A percentile compares a stretch with the other conserved stretches of the same genome.
phyloP scores from a whole-genome alignment of 83 land plant species.

The Picea abies region DNA sequence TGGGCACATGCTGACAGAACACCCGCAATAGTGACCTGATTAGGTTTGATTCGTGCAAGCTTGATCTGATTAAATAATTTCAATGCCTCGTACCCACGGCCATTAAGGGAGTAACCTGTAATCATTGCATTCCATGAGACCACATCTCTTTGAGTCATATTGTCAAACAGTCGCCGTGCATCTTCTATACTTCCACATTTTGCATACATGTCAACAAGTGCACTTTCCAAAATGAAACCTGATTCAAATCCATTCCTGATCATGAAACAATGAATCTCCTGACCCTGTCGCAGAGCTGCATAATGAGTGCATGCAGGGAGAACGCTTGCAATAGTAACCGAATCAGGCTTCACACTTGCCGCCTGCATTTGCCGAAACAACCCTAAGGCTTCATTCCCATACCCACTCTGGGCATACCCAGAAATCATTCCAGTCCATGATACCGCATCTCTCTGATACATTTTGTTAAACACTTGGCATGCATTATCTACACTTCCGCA shows the following conservation, averaged over 20 bases:
- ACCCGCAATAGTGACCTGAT: conserved; percentile 48
- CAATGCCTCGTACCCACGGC: conserved; percentile 34
- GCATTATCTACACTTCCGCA: too few relatives aligned
- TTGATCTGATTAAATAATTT: conserved; percentile 45
- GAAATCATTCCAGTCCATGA: conserved; percentile 39
- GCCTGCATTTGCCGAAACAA: conserved; percentile 24
- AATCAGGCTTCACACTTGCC: conserved; percentile 1
- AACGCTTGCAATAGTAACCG: conserved; percentile 16
- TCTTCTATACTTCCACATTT: conserved; percentile 7
- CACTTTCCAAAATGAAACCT: conserved; percentile 44
- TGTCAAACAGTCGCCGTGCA: not conserved
- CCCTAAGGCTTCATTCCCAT: not conserved
- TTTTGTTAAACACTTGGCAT: too few relatives aligned
- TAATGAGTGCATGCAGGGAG: conserved; percentile 21
- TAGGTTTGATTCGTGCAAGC: conserved; percentile 36
- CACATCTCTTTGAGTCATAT: conserved; percentile 38
- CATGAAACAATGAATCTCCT: conserved; percentile 39
- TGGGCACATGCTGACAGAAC: conserved; percentile 52
- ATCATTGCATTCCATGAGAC: conserved; percentile 66
- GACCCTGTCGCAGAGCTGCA: conserved; percentile 27
- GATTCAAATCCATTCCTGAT: conserved; percentile 24
- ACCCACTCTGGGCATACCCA: not conserved
- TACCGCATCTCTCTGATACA: not conserved
- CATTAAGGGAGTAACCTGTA: conserved; percentile 47
- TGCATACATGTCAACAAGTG: conserved; percentile 8